Evolutionary conservation across 2,329 filamentous ascomycete genomes (phyloP).

Genomic region (Xylariales sp.): DNA sequence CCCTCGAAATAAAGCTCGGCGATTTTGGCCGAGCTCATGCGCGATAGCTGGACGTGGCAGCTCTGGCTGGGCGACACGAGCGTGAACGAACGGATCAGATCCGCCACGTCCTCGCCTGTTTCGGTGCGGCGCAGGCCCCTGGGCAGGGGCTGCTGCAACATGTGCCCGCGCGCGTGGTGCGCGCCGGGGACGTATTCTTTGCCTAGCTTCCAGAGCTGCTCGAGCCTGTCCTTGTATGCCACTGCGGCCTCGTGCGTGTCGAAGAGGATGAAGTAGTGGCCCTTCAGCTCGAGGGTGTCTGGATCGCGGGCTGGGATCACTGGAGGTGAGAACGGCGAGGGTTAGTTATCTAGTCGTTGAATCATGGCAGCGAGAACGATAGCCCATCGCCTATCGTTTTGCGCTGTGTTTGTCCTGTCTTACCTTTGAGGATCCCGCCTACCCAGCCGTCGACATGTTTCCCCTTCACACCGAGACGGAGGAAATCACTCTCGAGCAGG

Average conservation of each 20-base stretch:
- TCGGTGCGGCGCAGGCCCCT: conserved; percentile 37
- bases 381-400: too few species aligned
- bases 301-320: conserved; percentile 74
- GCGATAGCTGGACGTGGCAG: conserved; percentile 34
- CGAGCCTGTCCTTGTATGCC: conserved; percentile 68
- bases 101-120: conserved; percentile 37
- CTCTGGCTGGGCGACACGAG: conserved; percentile 49
- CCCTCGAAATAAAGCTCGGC: conserved; percentile 38
- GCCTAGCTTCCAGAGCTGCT: conserved; percentile 62
- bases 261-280: conserved; percentile 78
- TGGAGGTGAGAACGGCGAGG: conserved; percentile 34
- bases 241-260: conserved; percentile 66
- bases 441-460: conserved; percentile 76
- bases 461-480: conserved; percentile 71
- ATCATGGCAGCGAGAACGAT: neutral
- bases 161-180: conserved; percentile 35
- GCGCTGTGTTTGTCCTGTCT: conserved; percentile 51
- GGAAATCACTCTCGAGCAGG: conserved; percentile 76
- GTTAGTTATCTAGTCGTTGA: neutral
- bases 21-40: conserved; percentile 13
- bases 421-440: conserved; percentile 70
- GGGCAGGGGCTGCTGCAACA: conserved; percentile 35
- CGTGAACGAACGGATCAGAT: conserved; percentile 47
- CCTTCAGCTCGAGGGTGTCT: conserved; percentile 70
- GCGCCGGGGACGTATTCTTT: conserved; percentile 54